Evolutionary conservation across 2,329 filamentous ascomycete genomes (phyloP).

Genomic region (Penicillium psychrosexuale): DNA sequence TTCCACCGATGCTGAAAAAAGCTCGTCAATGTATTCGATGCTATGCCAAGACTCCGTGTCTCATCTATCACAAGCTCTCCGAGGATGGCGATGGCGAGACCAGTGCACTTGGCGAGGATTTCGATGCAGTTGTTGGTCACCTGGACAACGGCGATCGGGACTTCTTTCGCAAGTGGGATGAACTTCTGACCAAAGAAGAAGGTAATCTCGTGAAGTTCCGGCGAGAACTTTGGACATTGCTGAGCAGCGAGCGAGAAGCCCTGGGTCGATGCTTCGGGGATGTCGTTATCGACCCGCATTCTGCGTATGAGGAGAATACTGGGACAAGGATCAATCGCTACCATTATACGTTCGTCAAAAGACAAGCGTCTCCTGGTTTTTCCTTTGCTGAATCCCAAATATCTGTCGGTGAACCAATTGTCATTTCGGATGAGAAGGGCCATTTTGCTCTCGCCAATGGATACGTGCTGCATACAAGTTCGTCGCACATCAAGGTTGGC

Average conservation of each 20-base stretch:
- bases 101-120: slow-evolving; percentile 77
- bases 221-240: slow-evolving; percentile 93
- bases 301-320: slow-evolving; percentile 64
- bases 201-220: slow-evolving; percentile 82
- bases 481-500: slow-evolving; percentile 75
- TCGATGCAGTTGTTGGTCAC: slow-evolving; percentile 74
- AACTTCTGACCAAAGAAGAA: slow-evolving; percentile 89
- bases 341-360: slow-evolving; percentile 79
- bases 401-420: slow-evolving; percentile 80
- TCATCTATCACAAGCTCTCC: slow-evolving; percentile 86
- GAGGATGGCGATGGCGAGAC: slow-evolving; percentile 79
- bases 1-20: slow-evolving; percentile 83
- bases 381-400: slow-evolving; percentile 92
- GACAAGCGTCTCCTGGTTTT: slow-evolving; percentile 58
- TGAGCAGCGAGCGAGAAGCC: slow-evolving; percentile 82
- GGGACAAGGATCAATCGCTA: slow-evolving; percentile 87
- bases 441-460: slow-evolving; percentile 94
- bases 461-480: slow-evolving; percentile 75
- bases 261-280: slow-evolving; percentile 86
- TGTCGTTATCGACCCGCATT: slow-evolving; percentile 77
- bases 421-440: slow-evolving; percentile 92
- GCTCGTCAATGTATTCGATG: slow-evolving; percentile 79
- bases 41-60: slow-evolving; percentile 87
- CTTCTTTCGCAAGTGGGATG: slow-evolving; percentile 95
- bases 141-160: slow-evolving; percentile 70